A percentile compares a stretch with the other conserved stretches of the same genome.
Evolutionary conservation across 352 stramenopile genomes (phyloP).

Genomic region (Aphanomyces euteiches): DNA sequence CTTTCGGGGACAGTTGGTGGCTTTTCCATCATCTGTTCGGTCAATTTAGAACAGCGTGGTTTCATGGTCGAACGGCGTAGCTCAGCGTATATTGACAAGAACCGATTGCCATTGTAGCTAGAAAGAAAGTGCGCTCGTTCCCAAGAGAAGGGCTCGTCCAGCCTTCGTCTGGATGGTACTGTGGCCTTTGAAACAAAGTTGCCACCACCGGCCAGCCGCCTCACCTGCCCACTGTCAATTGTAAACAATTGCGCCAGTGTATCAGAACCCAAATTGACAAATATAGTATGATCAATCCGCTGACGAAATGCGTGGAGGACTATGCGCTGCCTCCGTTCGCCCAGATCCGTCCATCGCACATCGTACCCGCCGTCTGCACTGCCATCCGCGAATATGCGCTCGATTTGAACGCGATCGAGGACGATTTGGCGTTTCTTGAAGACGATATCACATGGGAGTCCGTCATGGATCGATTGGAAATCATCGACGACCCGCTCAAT

Average conservation of each 20-base stretch:
- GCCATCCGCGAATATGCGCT: conserved; percentile 48
- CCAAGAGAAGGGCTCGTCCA: too few species aligned
- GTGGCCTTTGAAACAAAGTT: too few species aligned
- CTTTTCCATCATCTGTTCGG: too few species aligned
- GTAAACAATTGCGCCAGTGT: neutral
- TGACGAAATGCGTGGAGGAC: conserved; percentile 50
- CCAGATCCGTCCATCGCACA: conserved; percentile 52
- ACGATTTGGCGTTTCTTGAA: conserved; percentile 32
- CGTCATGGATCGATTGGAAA: conserved; percentile 89
- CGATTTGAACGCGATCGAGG: conserved; percentile 48
- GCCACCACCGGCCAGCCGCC: too few species aligned
- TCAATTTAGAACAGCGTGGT: too few species aligned
- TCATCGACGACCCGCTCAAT: conserved; percentile 86
- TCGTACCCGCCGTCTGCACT: conserved; percentile 51
- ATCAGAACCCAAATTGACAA: too few species aligned
- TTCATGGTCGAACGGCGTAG: too few species aligned
- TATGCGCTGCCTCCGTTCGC: conserved; percentile 64
- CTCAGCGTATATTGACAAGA: too few species aligned
- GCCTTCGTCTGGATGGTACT: too few species aligned
- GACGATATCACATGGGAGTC: conserved; percentile 66
- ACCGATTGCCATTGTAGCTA: too few species aligned
- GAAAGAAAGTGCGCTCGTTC: too few species aligned
- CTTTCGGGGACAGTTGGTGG: too few species aligned
- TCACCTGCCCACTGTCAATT: neutral
- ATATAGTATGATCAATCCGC: conserved; percentile 40